A percentile compares a stretch with the other conserved stretches of the same genome.
Evolutionary conservation across 257 asterid genomes (phyloP).

Genomic region (Przewalskia tangutica): DNA sequence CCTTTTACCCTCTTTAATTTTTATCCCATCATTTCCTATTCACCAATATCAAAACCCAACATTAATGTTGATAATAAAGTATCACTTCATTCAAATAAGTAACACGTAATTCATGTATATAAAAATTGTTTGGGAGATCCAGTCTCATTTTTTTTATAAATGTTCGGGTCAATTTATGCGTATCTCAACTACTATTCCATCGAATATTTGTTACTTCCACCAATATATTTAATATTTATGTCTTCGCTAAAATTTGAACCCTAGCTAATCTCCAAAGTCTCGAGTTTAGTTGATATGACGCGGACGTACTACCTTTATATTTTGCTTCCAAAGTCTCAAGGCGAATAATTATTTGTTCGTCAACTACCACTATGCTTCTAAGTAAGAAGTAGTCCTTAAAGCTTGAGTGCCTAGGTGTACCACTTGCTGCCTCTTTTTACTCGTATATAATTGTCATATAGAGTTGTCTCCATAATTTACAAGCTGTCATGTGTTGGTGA

Average conservation of each 20-base stretch:
- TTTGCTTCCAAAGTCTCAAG: neutral
- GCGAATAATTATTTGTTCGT: constrained; percentile 2
- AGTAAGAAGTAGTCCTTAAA: neutral
- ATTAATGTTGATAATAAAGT: neutral
- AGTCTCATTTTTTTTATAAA: too few relatives aligned
- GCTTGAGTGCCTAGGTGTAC: constrained; percentile 20
- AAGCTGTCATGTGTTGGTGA: neutral
- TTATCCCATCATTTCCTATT: too few relatives aligned
- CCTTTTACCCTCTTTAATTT: too few relatives aligned
- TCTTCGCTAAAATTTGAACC: neutral
- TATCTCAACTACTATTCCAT: too few relatives aligned
- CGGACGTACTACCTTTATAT: neutral
- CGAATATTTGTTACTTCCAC: too few relatives aligned
- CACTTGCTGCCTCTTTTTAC: constrained; percentile 6
- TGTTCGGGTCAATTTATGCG: too few relatives aligned
- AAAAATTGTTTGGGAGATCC: too few relatives aligned
- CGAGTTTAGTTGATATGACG: neutral
- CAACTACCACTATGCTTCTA: constrained; percentile 6
- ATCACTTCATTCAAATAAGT: neutral
- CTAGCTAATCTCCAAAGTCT: neutral
- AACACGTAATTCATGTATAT: neutral
- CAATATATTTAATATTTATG: too few relatives aligned
- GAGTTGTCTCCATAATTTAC: constrained; percentile 7
- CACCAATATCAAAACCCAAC: too few relatives aligned
- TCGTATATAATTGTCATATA: neutral